Conservation (phyloP, 1,139 yeast genomes). For the Nematodospora anomalae region DNA sequence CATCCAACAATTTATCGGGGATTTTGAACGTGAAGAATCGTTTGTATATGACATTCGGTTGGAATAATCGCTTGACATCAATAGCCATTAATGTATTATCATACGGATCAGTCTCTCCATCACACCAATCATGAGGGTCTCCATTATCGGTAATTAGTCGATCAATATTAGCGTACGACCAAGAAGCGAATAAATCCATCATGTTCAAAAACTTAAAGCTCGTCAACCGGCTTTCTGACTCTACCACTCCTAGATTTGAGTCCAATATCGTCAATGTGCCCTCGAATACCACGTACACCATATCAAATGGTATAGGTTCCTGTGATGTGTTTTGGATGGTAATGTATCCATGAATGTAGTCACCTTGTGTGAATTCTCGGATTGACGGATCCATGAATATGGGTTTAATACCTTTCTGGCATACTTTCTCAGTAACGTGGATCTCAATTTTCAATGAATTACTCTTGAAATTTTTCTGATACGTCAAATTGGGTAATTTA, state of each 20-base stretch:
- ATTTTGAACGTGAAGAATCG: conserved; percentile 43
- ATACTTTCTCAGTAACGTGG: conserved; percentile 40
- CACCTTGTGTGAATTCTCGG: conserved; percentile 40
- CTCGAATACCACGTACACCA: conserved; percentile 44
- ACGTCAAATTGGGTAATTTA: conserved; percentile 36
- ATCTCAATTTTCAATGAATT: conserved; percentile 33
- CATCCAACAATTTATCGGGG: conserved; percentile 45
- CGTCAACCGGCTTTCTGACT: conserved; percentile 26
- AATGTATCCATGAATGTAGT: conserved; percentile 41
- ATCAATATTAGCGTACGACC: conserved; percentile 50
- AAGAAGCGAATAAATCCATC: conserved; percentile 48
- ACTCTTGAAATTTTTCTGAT: conserved; percentile 25
- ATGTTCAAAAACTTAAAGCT: conserved; percentile 41
- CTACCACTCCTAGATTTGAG: conserved; percentile 28
- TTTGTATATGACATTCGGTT: conserved; percentile 42
- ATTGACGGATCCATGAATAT: conserved; percentile 29
- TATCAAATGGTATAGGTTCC: conserved; percentile 37
- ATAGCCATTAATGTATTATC: conserved; percentile 41
- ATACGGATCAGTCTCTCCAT: conserved; percentile 46
- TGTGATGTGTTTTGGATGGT: conserved; percentile 33
- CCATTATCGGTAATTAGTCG: conserved; percentile 46
- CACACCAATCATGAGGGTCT: conserved; percentile 53
- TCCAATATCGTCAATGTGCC: conserved; percentile 32
- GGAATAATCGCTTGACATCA: conserved; percentile 38
- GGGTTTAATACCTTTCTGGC: conserved; percentile 44